Evolutionary conservation across 2,329 filamentous ascomycete genomes (phyloP).

Genomic region (Botrytis tulipae): DNA sequence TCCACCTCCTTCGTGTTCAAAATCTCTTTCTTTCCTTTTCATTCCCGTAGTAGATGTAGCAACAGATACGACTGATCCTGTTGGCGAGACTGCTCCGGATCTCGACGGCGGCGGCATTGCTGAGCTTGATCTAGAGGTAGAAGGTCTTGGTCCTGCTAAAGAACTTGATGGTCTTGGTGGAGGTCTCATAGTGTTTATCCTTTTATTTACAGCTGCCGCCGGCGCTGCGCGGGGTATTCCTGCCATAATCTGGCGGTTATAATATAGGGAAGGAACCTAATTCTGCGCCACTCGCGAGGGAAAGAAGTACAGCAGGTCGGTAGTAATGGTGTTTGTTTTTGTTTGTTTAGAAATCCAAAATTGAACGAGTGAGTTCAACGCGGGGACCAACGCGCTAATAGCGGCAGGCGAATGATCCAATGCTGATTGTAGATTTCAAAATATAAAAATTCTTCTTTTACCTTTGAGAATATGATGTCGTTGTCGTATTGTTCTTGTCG

Average conservation of each 20-base stretch:
- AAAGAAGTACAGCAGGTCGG: neutral
- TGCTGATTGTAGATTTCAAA: neutral
- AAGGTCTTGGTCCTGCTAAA: conserved; percentile 27
- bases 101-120: conserved; percentile 30
- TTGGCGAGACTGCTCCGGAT: conserved; percentile 55
- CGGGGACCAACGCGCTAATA: neutral
- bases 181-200: conserved; percentile 50
- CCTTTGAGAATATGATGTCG: neutral
- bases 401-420: neutral
- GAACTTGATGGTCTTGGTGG: conserved; percentile 52
- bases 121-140: conserved; percentile 46
- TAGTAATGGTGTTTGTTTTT: conserved; percentile 4
- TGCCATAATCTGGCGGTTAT: conserved; percentile 46
- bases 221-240: conserved; percentile 51
- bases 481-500: neutral
- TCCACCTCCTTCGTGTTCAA: conserved; percentile 68
- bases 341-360: neutral
- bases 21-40: conserved; percentile 87
- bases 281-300: neutral
- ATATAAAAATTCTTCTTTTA: neutral
- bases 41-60: conserved; percentile 52
- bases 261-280: neutral
- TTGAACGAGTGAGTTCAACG: neutral
- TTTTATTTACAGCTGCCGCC: conserved; percentile 46
- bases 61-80: conserved; percentile 64